Evolutionary conservation across 331 rosid genomes (phyloP).

Genomic region (Stylosanthes scabra): DNA sequence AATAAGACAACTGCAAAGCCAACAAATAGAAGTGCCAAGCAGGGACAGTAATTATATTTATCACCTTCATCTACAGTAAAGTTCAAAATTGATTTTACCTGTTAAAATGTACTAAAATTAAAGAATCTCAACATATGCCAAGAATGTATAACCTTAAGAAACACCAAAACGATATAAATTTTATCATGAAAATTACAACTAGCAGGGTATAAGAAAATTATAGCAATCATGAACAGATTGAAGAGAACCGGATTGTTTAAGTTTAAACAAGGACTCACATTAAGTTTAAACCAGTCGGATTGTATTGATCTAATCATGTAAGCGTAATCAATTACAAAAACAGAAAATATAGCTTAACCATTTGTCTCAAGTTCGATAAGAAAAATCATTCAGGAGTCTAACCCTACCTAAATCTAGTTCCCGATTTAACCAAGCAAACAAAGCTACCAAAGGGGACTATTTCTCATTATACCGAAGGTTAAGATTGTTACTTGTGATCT

Average conservation of each 20-base stretch:
- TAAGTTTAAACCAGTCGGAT: background rate
- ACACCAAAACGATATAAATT: constrained; percentile 7
- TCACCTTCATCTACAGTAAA: constrained; percentile 7
- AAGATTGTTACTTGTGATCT: background rate
- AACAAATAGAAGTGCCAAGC: background rate
- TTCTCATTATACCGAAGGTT: background rate
- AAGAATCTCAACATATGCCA: background rate
- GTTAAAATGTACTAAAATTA: constrained; percentile 17
- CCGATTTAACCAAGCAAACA: background rate
- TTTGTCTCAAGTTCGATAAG: constrained; percentile 13
- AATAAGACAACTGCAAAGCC: constrained; percentile 24
- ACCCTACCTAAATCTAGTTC: constrained; percentile 2
- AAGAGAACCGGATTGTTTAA: background rate
- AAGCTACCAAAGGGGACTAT: background rate
- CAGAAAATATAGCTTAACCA: background rate
- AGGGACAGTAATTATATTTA: background rate
- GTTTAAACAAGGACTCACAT: background rate
- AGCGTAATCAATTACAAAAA: background rate
- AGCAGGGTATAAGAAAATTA: constrained; percentile 8
- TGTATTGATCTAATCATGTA: constrained; percentile 13
- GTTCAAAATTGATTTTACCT: constrained; percentile 18
- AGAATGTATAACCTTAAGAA: constrained; percentile 14
- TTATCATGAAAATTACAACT: constrained; percentile 12
- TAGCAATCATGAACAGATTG: background rate
- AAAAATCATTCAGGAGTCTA: constrained; percentile 1